A percentile compares a stretch with the other conserved stretches of the same genome.
Evolutionary conservation across 345 rosid species (phyloP).

Genomic region (Eucalyptus pauciflora): DNA sequence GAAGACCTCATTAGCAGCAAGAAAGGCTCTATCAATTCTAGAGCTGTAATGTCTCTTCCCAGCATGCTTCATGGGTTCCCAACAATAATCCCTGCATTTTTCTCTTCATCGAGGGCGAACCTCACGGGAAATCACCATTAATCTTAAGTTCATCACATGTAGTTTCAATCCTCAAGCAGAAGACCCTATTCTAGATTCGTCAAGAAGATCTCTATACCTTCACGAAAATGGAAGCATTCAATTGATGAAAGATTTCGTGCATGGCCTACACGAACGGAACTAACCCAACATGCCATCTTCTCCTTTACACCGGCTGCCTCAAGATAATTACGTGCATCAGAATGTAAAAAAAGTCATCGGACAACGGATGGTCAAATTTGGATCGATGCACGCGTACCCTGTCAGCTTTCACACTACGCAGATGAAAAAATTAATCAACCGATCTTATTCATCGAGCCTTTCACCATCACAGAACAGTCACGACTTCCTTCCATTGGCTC

Average conservation of each 20-base stretch:
- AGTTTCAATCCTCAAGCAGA: not conserved
- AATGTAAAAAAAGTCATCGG: not conserved
- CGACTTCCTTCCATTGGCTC: not conserved
- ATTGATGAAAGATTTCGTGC: not conserved
- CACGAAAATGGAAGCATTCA: not conserved
- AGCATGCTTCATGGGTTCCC: not conserved
- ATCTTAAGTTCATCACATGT: not conserved
- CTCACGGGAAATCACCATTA: not conserved
- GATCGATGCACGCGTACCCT: not conserved
- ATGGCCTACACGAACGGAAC: not conserved
- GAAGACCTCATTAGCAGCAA: not conserved
- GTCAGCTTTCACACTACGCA: not conserved
- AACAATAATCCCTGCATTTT: not conserved
- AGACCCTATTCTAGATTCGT: not conserved
- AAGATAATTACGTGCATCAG: not conserved
- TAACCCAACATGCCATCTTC: not conserved
- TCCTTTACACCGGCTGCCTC: not conserved
- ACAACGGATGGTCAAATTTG: not conserved
- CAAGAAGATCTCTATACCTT: not conserved
- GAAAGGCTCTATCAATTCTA: not conserved
- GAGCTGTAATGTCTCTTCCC: not conserved
- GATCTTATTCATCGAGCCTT: not conserved
- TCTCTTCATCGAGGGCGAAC: not conserved
- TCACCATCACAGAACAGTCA: not conserved
- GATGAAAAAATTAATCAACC: not conserved